Conservation (phyloP, 192 early-diverging fungal genomes). For the Jimgerdemannia flammicorona region DNA sequence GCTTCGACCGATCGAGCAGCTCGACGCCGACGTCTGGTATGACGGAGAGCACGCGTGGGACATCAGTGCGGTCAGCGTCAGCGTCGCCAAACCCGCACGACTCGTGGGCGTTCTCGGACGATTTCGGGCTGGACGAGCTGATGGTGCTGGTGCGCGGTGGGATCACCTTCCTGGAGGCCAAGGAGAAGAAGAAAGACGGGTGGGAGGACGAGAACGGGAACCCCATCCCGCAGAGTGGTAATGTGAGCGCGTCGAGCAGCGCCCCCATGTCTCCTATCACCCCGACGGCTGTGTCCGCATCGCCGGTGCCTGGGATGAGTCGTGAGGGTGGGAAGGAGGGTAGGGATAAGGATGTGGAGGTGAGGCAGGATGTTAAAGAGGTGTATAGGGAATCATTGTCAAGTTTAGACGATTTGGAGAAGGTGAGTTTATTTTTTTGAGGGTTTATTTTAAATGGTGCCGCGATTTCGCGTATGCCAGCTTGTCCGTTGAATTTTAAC, state of each 20-base stretch:
- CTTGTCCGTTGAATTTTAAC: not conserved
- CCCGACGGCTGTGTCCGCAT: too few species aligned
- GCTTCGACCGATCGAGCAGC: not conserved
- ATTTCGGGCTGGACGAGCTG: slow-evolving; percentile 44
- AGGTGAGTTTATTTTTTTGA: not conserved
- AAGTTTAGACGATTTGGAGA: not conserved
- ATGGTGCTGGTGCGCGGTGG: slow-evolving; percentile 32
- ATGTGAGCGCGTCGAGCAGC: not conserved
- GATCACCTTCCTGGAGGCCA: not conserved
- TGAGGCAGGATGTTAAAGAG: not conserved
- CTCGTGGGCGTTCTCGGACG: slow-evolving; percentile 30
- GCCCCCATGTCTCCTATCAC: too few species aligned
- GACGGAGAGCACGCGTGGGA: not conserved
- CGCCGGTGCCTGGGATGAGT: too few species aligned
- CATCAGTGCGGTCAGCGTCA: not conserved
- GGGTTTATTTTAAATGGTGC: not conserved
- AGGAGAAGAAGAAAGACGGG: not conserved
- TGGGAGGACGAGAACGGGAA: not conserved
- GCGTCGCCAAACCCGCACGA: not conserved
- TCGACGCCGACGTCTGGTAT: not conserved
- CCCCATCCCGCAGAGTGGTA: not conserved
- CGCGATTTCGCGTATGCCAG: too few species aligned
- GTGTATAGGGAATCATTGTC: slow-evolving; percentile 1
- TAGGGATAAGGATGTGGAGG: slow-evolving; percentile 4
- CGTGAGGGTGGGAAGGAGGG: not conserved